Evolutionary conservation across 2,329 filamentous ascomycete genomes (phyloP).

Genomic region (Blastomyces gilchristii): DNA sequence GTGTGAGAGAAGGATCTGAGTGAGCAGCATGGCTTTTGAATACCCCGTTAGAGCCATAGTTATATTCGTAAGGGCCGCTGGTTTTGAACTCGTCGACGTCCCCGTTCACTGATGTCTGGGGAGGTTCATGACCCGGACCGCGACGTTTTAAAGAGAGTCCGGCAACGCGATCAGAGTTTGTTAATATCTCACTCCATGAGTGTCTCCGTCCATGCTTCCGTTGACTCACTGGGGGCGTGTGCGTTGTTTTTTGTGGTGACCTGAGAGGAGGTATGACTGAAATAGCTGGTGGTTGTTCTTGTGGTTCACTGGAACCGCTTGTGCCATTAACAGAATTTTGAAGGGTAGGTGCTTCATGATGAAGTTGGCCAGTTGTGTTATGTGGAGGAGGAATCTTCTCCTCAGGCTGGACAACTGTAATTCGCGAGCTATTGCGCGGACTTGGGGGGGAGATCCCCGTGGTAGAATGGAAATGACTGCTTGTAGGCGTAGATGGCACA

Average conservation of each 20-base stretch:
- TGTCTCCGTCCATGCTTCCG: background rate
- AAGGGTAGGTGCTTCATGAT: background rate
- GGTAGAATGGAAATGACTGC: background rate
- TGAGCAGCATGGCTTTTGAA: background rate
- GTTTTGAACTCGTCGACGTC: background rate
- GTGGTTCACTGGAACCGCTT: background rate
- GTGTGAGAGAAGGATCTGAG: background rate
- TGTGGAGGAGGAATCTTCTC: background rate
- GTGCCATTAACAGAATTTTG: background rate
- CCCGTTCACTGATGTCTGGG: background rate
- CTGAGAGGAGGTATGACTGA: background rate
- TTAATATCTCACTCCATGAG: constrained; percentile 7
- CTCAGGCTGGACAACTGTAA: background rate
- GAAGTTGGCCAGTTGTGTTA: background rate
- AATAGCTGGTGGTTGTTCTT: background rate
- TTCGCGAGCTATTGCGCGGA: background rate
- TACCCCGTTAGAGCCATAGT: background rate
- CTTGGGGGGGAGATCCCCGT: background rate
- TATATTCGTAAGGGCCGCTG: constrained; percentile 1
- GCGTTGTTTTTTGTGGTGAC: background rate
- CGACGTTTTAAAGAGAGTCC: background rate
- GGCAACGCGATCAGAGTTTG: background rate
- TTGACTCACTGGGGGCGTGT: background rate
- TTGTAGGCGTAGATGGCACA: background rate
- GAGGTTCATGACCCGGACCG: background rate